Conservation (phyloP, 306 rosid genomes). For the Medicago ruthenica region DNA sequence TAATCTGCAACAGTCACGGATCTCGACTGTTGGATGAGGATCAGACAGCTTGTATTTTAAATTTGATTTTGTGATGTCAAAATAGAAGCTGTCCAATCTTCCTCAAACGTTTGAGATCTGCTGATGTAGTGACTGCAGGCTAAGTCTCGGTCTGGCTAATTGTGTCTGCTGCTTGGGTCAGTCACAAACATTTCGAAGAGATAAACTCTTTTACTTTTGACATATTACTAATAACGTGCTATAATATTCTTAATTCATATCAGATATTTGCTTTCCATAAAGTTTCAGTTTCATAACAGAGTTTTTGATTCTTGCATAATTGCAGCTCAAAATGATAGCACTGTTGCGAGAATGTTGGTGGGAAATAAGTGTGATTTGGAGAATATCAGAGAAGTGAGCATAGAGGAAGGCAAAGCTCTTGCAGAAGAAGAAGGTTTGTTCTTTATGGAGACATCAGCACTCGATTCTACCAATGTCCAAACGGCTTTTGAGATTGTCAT, state of each 20-base stretch:
- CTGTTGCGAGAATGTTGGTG: slow-evolving; percentile 80
- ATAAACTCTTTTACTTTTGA: background rate
- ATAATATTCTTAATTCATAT: background rate
- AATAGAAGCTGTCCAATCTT: background rate
- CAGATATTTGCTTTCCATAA: background rate
- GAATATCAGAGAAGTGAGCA: slow-evolving; percentile 77
- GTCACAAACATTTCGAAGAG: background rate
- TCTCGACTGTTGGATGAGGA: background rate
- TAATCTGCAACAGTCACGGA: background rate
- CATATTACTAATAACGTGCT: background rate
- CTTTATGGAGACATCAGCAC: slow-evolving; percentile 98
- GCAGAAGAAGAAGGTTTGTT: slow-evolving; percentile 89
- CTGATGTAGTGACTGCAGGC: background rate
- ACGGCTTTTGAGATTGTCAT: slow-evolving; percentile 84
- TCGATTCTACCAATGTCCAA: slow-evolving; percentile 80
- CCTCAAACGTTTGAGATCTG: background rate
- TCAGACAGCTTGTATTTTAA: background rate
- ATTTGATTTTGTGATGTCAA: background rate
- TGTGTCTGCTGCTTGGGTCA: background rate
- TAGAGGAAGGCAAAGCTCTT: slow-evolving; percentile 76
- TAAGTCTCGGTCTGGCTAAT: background rate
- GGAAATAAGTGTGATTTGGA: slow-evolving; percentile 95
- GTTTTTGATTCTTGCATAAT: slow-evolving; percentile 35
- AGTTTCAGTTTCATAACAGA: background rate
- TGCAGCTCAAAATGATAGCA: slow-evolving; percentile 89